These are phyloP conservation scores for Aspergillus biplanus DNA, from an alignment of 495 filamentous ascomycete genomes.

Conservation along the genomic window DNA sequence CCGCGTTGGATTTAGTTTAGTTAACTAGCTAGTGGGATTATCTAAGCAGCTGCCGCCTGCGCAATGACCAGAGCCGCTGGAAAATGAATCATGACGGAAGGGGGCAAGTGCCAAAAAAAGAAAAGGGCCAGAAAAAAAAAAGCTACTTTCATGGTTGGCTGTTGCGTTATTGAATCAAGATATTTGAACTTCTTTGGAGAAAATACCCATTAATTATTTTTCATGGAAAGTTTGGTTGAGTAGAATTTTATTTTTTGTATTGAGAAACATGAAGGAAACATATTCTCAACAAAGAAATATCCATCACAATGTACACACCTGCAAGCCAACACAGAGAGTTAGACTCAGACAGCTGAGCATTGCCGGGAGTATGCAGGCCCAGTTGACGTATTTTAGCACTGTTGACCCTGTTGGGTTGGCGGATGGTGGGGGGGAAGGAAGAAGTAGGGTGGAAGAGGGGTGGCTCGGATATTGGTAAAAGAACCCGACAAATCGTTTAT, in stretches of 20 bases:
- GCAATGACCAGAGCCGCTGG: constrained; percentile 15
- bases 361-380: constrained; percentile 30
- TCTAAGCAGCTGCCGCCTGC: constrained; percentile 15
- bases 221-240: not conserved
- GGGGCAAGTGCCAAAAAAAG: constrained; percentile 28
- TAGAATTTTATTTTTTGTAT: not conserved
- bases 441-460: constrained; percentile 15
- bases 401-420: constrained; percentile 15
- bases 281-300: constrained; percentile 11
- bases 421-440: constrained; percentile 10
- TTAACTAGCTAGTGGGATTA: constrained; percentile 19
- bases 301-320: constrained; percentile 13
- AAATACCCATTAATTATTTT: not conserved
- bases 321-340: constrained; percentile 23
- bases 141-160: not conserved
- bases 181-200: not conserved
- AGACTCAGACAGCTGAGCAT: constrained; percentile 22
- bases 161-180: not conserved
- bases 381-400: constrained; percentile 20
- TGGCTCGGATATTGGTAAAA: constrained; percentile 13
- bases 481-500: constrained; percentile 10
- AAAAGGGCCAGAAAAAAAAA: constrained; percentile 8
- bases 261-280: constrained; percentile 7
- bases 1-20: constrained; percentile 20
- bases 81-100: constrained; percentile 40